phyloP scores from a whole-genome alignment of 257 asterid genomes.

The Solanum appendiculatum region DNA sequence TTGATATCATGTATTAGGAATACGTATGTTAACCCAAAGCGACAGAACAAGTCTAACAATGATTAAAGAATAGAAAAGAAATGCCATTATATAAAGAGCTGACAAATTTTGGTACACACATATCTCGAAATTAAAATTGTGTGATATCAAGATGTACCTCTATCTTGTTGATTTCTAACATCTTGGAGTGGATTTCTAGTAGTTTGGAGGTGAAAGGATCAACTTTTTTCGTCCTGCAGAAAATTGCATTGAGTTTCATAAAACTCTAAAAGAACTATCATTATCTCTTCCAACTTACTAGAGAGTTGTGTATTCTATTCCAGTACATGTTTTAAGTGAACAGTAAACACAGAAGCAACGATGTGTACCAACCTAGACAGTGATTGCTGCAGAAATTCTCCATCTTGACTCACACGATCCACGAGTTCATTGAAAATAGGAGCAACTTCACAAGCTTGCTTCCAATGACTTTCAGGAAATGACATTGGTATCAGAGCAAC shows the following conservation, averaged over 20 bases:
- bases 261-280: neutral
- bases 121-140: neutral
- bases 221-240: conserved; percentile 32
- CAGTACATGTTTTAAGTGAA: neutral
- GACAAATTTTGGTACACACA: neutral
- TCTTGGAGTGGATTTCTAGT: conserved; percentile 35
- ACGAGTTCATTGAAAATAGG: conserved; percentile 90
- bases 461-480: conserved; percentile 68
- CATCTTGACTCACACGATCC: conserved; percentile 86
- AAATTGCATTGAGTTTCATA: neutral
- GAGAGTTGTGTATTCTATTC: neutral
- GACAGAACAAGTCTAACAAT: neutral
- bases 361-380: conserved; percentile 56
- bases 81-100: neutral
- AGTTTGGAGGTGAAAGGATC: conserved; percentile 37
- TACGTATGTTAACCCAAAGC: neutral
- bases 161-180: conserved; percentile 28
- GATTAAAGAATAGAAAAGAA: neutral
- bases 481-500: conserved; percentile 64
- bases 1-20: neutral
- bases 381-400: conserved; percentile 75
- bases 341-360: neutral
- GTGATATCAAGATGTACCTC: conserved; percentile 14
- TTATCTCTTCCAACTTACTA: neutral
- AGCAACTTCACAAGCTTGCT: conserved; percentile 90